Evolutionary conservation across 306 rosid species (phyloP).

Genomic region (Quercus wislizeni): DNA sequence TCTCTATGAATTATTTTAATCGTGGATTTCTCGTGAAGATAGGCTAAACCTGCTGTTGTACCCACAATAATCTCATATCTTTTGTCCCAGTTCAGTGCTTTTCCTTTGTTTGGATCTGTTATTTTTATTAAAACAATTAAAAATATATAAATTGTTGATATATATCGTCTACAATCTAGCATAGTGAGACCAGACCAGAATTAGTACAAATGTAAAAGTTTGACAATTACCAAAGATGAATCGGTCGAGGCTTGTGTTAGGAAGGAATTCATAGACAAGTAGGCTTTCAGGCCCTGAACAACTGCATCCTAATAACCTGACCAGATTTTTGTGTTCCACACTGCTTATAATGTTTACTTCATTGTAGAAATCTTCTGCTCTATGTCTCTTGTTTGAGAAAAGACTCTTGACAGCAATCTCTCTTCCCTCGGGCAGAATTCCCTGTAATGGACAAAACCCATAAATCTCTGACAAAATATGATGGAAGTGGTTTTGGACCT

Average conservation of each 20-base stretch:
- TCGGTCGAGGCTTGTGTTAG: slow-evolving; percentile 83
- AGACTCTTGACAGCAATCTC: slow-evolving; percentile 92
- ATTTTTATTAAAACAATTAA: slow-evolving; percentile 6
- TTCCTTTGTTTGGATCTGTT: slow-evolving; percentile 58
- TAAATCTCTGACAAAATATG: neutral
- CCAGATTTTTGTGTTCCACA: slow-evolving; percentile 85
- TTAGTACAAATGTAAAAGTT: neutral
- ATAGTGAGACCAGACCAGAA: too few species aligned
- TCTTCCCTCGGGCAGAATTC: slow-evolving; percentile 80
- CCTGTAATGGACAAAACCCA: slow-evolving; percentile 30
- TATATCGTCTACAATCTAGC: neutral
- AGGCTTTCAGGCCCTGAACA: slow-evolving; percentile 95
- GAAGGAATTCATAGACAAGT: slow-evolving; percentile 79
- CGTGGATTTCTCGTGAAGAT: slow-evolving; percentile 76
- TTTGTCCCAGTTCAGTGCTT: slow-evolving; percentile 75
- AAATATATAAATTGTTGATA: slow-evolving; percentile 5
- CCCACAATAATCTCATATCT: slow-evolving; percentile 66
- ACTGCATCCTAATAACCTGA: slow-evolving; percentile 82
- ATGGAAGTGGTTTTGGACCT: neutral
- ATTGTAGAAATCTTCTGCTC: slow-evolving; percentile 84
- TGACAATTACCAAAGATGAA: slow-evolving; percentile 70
- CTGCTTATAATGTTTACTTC: slow-evolving; percentile 86
- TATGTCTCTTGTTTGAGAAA: slow-evolving; percentile 76
- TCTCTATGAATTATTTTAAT: slow-evolving; percentile 84
- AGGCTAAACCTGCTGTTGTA: slow-evolving; percentile 77